A percentile compares a stretch with the other conserved stretches of the same genome.
Evolutionary conservation across 1,139 yeast genomes (phyloP).

Genomic region (Kodamaea ohmeri): DNA sequence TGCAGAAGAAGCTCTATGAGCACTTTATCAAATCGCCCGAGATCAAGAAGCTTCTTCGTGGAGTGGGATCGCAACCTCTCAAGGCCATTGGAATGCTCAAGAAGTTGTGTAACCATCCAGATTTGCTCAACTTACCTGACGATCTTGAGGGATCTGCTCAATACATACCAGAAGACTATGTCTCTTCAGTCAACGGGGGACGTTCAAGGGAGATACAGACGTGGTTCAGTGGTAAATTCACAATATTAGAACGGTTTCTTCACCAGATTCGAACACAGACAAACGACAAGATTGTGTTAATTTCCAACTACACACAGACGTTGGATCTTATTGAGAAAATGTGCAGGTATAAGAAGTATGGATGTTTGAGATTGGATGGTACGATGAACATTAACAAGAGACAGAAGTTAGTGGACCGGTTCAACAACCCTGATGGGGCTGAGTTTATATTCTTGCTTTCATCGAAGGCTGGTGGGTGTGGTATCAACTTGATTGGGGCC

Average conservation of each 20-base stretch:
- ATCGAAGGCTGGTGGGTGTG: conserved; percentile 99
- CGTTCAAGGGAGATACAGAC: conserved; percentile 54
- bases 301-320: conserved; percentile 93
- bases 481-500: conserved; percentile 95
- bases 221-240: conserved; percentile 61
- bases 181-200: conserved; percentile 28
- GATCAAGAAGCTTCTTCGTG: conserved; percentile 65
- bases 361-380: conserved; percentile 85
- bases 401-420: conserved; percentile 86
- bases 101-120: conserved; percentile 93
- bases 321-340: conserved; percentile 83
- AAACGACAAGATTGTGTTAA: conserved; percentile 88
- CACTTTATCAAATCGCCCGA: conserved; percentile 82
- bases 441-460: conserved; percentile 88
- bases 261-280: conserved; percentile 75
- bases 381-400: conserved; percentile 89
- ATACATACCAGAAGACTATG: conserved; percentile 74
- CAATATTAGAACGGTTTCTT: conserved; percentile 70
- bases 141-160: conserved; percentile 70
- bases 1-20: conserved; percentile 69
- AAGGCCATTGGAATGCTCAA: conserved; percentile 88
- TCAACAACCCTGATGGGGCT: conserved; percentile 85
- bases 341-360: conserved; percentile 75
- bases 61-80: conserved; percentile 77
- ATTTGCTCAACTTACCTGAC: conserved; percentile 68